Evolutionary conservation across 139 green algal genomes (phyloP), one percentile per base, ranked within the genome.

Genomic region (Edaphochlamys debaryana): DNA sequence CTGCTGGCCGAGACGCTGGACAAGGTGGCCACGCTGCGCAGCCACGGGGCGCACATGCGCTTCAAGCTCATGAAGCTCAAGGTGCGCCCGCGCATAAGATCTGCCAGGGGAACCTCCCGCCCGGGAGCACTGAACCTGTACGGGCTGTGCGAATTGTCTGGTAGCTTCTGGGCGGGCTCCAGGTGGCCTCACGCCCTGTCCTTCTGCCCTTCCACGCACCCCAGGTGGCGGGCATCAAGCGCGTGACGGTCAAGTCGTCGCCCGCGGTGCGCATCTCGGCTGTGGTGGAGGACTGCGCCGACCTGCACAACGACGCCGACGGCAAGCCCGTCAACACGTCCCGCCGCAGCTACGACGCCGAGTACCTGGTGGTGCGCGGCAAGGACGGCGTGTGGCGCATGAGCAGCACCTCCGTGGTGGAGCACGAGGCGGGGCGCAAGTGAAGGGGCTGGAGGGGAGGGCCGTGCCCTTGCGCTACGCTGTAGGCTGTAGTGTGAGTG

Each of bases 41-140:
- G 85, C 52, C 79, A 90, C 37, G 92, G 93, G 9, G 94, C 89
- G 88, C 94, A 92, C 86, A 93, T 91, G 85, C 71, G 50, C 36
- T 74, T 86, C 37, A 83, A 73, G 70, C 45, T 84, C 37, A 32
- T 50, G 36, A 45, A 42, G 13, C 62, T 83, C 3, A 38, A 84
- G 60, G 80, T 86, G 29, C 30, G 70, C 11, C 45, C n/a, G n/a
- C n/a, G n/a, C n/a, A n/a, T n/a, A n/a, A n/a, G n/a, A n/a, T n/a
- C n/a, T n/a, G n/a, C n/a, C n/a, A n/a, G n/a, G n/a, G n/a, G n/a
- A n/a, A n/a, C n/a, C n/a, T n/a, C n/a, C n/a, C n/a, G n/a, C n/a
- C n/a, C n/a, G n/a, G n/a, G n/a, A n/a, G n/a, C n/a, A n/a, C n/a
- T n/a, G n/a, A n/a, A n/a, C n/a, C n/a, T n/a, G n/a, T n/a, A n/a